Evolutionary conservation across 2,329 filamentous ascomycete genomes (phyloP).

Genomic region (Dactylellina leptospora): DNA sequence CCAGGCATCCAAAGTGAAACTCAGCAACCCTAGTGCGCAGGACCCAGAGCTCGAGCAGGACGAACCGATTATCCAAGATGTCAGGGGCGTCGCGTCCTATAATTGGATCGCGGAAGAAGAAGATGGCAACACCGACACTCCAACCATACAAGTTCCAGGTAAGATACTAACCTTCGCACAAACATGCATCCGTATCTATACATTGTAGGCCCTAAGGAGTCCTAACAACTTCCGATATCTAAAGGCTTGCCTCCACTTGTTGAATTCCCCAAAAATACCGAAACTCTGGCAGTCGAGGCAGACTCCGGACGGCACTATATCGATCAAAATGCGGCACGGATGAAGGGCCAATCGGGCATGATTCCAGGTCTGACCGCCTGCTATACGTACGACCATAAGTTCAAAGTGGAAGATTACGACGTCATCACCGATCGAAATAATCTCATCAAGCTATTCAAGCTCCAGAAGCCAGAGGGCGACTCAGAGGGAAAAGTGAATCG

Average conservation of each 20-base stretch:
- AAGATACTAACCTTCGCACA: not conserved
- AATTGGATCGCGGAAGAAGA: conserved; percentile 27
- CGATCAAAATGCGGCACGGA: conserved; percentile 41
- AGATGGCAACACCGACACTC: not conserved
- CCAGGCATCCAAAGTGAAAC: too few species aligned
- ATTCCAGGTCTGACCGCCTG: conserved; percentile 29
- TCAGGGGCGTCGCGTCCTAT: conserved; percentile 16
- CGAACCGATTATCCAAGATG: conserved; percentile 10
- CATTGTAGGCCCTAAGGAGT: not conserved
- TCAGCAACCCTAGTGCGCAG: too few species aligned
- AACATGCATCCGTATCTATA: too few species aligned
- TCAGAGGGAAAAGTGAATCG: not conserved
- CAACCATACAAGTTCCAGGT: conserved; percentile 38
- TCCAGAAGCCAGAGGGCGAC: not conserved
- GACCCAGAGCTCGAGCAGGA: too few species aligned
- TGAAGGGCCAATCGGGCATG: conserved; percentile 19
- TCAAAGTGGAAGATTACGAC: conserved; percentile 37
- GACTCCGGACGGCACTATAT: conserved; percentile 28
- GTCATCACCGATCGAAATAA: conserved; percentile 39
- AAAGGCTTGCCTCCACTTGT: conserved; percentile 31
- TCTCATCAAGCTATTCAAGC: conserved; percentile 33
- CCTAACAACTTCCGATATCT: not conserved
- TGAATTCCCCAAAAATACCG: not conserved
- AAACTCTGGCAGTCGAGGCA: not conserved
- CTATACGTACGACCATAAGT: conserved; percentile 14